Conservation (phyloP, 108 stramenopile genomes). For the Stephanodiscus triporus region DNA sequence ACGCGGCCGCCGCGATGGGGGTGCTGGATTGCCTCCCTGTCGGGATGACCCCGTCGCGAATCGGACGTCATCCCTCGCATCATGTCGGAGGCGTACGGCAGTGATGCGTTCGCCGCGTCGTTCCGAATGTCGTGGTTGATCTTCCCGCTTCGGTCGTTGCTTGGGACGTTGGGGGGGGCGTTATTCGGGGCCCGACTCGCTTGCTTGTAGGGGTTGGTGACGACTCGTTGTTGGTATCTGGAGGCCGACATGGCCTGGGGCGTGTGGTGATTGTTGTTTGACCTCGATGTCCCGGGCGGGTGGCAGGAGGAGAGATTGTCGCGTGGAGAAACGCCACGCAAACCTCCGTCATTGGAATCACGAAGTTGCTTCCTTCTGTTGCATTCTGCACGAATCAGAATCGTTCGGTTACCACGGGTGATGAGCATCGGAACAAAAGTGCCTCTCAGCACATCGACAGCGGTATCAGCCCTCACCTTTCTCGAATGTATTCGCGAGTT, state of each 20-base stretch:
- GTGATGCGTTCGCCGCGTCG: background rate
- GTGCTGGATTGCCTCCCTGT: constrained; percentile 3
- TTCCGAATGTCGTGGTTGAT: background rate
- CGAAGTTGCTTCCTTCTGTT: constrained; percentile 24
- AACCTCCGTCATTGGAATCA: constrained; percentile 9
- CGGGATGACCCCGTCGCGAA: background rate
- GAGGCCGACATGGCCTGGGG: constrained; percentile 6
- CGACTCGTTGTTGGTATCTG: constrained; percentile 9
- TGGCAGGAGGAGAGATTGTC: constrained; percentile 30
- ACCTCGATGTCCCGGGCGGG: constrained; percentile 10
- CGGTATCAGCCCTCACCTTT: constrained; percentile 22
- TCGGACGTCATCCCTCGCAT: constrained; percentile 10
- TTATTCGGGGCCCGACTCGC: constrained; percentile 11
- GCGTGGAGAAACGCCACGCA: constrained; percentile 6
- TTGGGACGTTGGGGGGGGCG: background rate
- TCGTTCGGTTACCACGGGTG: background rate
- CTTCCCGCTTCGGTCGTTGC: constrained; percentile 3
- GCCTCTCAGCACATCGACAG: background rate
- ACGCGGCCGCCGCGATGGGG: constrained; percentile 20
- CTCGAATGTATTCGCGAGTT: constrained; percentile 33
- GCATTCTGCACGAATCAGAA: constrained; percentile 7
- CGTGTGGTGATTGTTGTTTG: constrained; percentile 3
- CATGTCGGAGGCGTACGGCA: constrained; percentile 6
- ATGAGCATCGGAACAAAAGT: background rate
- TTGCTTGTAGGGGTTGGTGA: constrained; percentile 54